Evolutionary conservation across 192 early-diverging fungal genomes (phyloP), one percentile per base, ranked within the genome.

Genomic region (Podila verticillata): DNA sequence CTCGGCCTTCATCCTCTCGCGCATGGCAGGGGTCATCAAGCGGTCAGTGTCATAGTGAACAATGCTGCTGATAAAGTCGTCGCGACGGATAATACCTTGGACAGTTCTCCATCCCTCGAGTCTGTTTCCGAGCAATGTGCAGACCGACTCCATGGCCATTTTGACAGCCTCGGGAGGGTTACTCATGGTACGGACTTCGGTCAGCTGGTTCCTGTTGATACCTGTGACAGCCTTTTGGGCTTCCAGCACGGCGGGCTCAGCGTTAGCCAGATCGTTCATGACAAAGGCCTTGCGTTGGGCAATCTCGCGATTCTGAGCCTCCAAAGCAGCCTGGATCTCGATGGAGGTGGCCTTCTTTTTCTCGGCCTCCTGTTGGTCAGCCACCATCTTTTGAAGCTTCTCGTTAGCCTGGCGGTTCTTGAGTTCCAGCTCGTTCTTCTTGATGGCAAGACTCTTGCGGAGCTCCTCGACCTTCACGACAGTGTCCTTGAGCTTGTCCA

Each of bases 1-100:
- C 26, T 89, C 88, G 28, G 81, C 75, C 20, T 87, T 89, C 86
- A 99, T 92, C 54, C 91, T 90, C 34, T 97, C 93, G 17, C 98
- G 90, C 65, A 98, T 81, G 1, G 78, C 48, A 24, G 83, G 84
- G 10, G 90, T 93, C 91, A 99, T 90, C 56, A 92, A 92, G 15
- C 69, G 72, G 70, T 96, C 93, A 0, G 99, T 98, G 82, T 98
- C 93, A 72, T 92, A 99, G 78, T 96, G 95, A 67, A 99, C 95
- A 77, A 99, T 99, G 69, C 91, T 96, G 28, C 93, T 81, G 72
- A 99, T 99, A 72, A 99, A 99, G 83, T 99, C 98, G 74, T 99
- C 98, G 70, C 93, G 88, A 63, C 96, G 91, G 65, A 99, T 91
- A 49, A 96, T 87, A 56, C 84, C 87, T 83, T 98, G 96, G 17